Evolutionary conservation across 2,329 filamentous ascomycete species (phyloP).

Genomic region (Chalaropsis thielavioides): DNA sequence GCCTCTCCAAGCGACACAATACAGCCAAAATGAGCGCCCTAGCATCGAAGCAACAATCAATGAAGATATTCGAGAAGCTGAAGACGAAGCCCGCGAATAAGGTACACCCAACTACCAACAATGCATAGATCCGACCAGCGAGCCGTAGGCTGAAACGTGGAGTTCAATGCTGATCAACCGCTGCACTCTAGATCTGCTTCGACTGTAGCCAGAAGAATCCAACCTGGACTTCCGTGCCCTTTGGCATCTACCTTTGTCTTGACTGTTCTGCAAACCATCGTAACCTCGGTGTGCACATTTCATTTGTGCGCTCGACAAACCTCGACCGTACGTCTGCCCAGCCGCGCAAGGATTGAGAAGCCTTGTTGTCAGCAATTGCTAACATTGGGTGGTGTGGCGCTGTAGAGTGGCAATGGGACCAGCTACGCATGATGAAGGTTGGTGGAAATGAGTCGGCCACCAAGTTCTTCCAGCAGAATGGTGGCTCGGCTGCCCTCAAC

Average conservation of each 20-base stretch:
- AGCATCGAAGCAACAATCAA: conserved; percentile 86
- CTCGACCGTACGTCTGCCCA: conserved; percentile 67
- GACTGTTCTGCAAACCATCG: conserved; percentile 96
- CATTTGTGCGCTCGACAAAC: conserved; percentile 95
- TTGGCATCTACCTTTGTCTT: conserved; percentile 94
- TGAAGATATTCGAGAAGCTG: conserved; percentile 94
- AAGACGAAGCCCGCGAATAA: conserved; percentile 92
- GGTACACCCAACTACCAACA: conserved; percentile 35
- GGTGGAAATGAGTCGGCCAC: conserved; percentile 96
- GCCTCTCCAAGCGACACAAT: conserved; percentile 5
- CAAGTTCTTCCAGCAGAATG: conserved; percentile 95
- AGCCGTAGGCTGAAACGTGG: conserved; percentile 1
- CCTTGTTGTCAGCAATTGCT: neutral
- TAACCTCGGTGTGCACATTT: conserved; percentile 96
- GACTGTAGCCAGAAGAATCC: conserved; percentile 96
- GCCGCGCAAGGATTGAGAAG: neutral
- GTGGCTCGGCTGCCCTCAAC: conserved; percentile 79
- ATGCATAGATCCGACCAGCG: neutral
- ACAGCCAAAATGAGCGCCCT: conserved; percentile 40
- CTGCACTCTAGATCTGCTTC: conserved; percentile 65
- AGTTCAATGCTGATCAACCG: conserved; percentile 15
- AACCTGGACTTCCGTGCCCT: conserved; percentile 93
- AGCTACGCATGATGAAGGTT: conserved; percentile 93
- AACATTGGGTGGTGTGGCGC: neutral
- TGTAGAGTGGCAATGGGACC: conserved; percentile 95